These are phyloP conservation scores for Pseudogymnoascus sp. DNA, from an alignment of 2,329 filamentous ascomycete genomes.

Conservation along the genomic window DNA sequence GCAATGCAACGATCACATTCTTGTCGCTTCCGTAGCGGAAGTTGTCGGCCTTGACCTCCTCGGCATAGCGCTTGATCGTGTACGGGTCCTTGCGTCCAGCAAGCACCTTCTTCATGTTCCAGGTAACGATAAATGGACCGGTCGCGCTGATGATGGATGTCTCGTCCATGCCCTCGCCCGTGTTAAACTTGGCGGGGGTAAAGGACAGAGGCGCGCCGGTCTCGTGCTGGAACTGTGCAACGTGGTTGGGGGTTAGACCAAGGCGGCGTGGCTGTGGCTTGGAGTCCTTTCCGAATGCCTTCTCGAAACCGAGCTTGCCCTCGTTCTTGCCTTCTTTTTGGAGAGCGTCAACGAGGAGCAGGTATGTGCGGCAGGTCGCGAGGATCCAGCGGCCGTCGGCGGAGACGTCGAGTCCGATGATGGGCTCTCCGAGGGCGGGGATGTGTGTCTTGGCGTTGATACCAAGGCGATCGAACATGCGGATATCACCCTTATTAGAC, in stretches of 20 bases:
- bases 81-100: conserved; percentile 78
- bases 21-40: conserved; percentile 97
- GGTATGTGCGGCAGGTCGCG: conserved; percentile 87
- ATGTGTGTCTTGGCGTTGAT: conserved; percentile 98
- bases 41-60: conserved; percentile 95
- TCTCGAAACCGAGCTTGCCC: conserved; percentile 96
- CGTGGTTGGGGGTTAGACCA: conserved; percentile 79
- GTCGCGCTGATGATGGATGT: conserved; percentile 96
- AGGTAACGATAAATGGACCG: conserved; percentile 92
- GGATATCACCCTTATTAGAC: conserved; percentile 95
- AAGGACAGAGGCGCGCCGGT: conserved; percentile 81
- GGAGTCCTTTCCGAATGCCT: conserved; percentile 79
- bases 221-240: conserved; percentile 96
- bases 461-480: conserved; percentile 89
- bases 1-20: conserved; percentile 93
- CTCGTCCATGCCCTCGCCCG: conserved; percentile 69
- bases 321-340: conserved; percentile 94
- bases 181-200: conserved; percentile 90
- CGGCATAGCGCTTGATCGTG: conserved; percentile 90
- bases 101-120: conserved; percentile 87
- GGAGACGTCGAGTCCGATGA: conserved; percentile 89
- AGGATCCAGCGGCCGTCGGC: conserved; percentile 94
- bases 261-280: conserved; percentile 92
- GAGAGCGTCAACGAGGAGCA: conserved; percentile 83
- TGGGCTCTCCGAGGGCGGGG: conserved; percentile 87